Evolutionary conservation across 139 green algal species (phyloP), one percentile per base, ranked within the genome.

Genomic region (Zygnema circumcarinatum): DNA sequence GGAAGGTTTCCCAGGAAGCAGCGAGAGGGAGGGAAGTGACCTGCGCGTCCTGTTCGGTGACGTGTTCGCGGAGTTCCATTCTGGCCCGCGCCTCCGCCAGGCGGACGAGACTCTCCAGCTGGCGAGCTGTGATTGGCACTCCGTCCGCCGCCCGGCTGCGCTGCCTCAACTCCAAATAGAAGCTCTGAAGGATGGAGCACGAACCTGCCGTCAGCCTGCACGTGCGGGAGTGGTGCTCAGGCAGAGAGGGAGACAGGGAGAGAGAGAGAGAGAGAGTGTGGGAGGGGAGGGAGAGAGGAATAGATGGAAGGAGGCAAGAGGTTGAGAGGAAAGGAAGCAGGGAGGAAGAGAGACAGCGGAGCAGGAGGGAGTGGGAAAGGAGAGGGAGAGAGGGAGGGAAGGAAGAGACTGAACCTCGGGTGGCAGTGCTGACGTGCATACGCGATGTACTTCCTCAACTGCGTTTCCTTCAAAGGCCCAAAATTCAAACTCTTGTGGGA

Each of bases 371-470:
- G n/a, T n/a, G n/a, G n/a, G n/a, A n/a, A n/a, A n/a, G n/a, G n/a
- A n/a, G n/a, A n/a, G n/a, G n/a, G n/a, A n/a, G n/a, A n/a, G n/a
- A n/a, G n/a, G n/a, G n/a, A n/a, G n/a, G n/a, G n/a, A n/a, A n/a
- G n/a, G n/a, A n/a, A n/a, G n/a, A 1, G 78, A 86, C 32, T 90
- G 54, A 97, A 92, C 84, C 92, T 95, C 67, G 94, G 95, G 36
- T 76, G 88, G 74, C 93, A 93, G 86, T 96, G 91, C 90, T 96
- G 92, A 93, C 98, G 98, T 33, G 97, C 96, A 85, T 97, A 99
- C 0, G 96, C 95, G 78, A 99, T 95, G 94, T 99, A 99, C 94
- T 98, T 99, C 73, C 94, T 92, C 88, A 99, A 94, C 92, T 96
- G 84, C 7, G 96, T 94, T 89, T 98, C 96, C 22, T 88, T 74